Evolutionary conservation across 2,329 filamentous ascomycete species (phyloP), one percentile per base, ranked within the genome.

Genomic region (Amauroascus niger): DNA sequence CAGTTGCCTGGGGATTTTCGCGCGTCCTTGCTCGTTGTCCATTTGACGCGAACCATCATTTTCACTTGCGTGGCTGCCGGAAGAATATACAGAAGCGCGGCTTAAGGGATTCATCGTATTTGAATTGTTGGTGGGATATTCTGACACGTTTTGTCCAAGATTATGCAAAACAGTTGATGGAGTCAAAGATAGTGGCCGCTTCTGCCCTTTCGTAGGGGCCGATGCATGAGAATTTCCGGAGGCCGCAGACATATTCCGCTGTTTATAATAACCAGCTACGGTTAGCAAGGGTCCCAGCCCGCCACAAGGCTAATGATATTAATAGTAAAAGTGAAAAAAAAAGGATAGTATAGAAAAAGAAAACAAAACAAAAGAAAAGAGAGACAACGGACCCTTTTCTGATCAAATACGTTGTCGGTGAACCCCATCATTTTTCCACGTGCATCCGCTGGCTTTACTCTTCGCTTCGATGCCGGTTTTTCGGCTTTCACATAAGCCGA

Each of bases 401-500:
- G 65, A 54, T 69, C 65, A 56, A 68, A 69, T 2, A 69, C 66
- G 57, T 69, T 69, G 52, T 69, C 67, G 6, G 64, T 64, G 59
- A 69, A 69, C 2, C 67, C 67, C 58, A 64, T 61, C 16, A 63
- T 58, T 47, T 66, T 66, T 1, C 67, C 66, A 16, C 67, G 61
- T 20, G 64, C 45, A 53, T 69, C 67, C 26, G 58, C 57, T 2
- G 66, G 62, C 49, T 66, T 67, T 22, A 69, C 60, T 22, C 66
- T 62, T 33, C 58, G 59, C 52, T 60, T 66, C 49, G 59, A 65
- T 18, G 63, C 61, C 2, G 66, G 66, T 37, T 68, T 68, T 53
- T 67, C 64, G 46, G 61, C 64, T 53, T 65, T 67, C 24, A 62
- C 57, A 56, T 69, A 68, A 18, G 66, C 65, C 7, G 60, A 61